Conservation (phyloP, 345 rosid species). For the Hibiscus tridactylites region DNA sequence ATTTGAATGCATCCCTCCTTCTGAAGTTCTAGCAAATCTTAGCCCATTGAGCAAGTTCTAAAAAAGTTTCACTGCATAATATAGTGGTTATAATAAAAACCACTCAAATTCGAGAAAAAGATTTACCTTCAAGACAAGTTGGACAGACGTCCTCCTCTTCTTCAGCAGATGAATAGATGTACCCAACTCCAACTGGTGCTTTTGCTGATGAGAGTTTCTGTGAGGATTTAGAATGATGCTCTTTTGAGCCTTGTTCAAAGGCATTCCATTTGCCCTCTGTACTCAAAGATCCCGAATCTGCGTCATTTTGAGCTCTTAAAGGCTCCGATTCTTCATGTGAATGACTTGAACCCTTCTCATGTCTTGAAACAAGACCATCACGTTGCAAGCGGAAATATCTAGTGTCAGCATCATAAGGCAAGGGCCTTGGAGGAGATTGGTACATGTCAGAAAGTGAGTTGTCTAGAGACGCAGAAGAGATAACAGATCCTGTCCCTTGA, state of each 20-base stretch:
- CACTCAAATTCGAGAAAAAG: constrained; percentile 3
- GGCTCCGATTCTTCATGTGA: constrained; percentile 77
- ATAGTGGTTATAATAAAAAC: not conserved
- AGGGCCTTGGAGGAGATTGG: constrained; percentile 90
- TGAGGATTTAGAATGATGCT: constrained; percentile 42
- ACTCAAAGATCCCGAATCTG: constrained; percentile 46
- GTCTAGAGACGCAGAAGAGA: constrained; percentile 63
- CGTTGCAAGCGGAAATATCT: constrained; percentile 46
- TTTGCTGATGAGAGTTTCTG: constrained; percentile 43
- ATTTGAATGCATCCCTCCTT: not conserved
- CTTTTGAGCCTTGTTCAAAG: constrained; percentile 57
- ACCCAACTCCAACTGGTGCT: constrained; percentile 34
- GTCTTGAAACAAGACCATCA: constrained; percentile 55
- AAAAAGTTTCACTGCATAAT: not conserved
- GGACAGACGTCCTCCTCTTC: constrained; percentile 97
- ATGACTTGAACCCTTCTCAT: constrained; percentile 90
- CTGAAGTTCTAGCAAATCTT: not conserved
- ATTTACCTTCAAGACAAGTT: constrained; percentile 93
- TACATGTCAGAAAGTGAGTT: constrained; percentile 79
- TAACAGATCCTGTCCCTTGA: constrained; percentile 63
- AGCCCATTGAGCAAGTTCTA: not conserved
- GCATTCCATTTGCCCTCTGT: constrained; percentile 60
- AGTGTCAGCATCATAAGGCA: constrained; percentile 87
- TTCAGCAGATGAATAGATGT: constrained; percentile 48
- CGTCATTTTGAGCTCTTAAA: constrained; percentile 48